phyloP scores from a whole-genome alignment of 2,329 filamentous ascomycete genomes.

The Pseudogymnoascus destructans region DNA sequence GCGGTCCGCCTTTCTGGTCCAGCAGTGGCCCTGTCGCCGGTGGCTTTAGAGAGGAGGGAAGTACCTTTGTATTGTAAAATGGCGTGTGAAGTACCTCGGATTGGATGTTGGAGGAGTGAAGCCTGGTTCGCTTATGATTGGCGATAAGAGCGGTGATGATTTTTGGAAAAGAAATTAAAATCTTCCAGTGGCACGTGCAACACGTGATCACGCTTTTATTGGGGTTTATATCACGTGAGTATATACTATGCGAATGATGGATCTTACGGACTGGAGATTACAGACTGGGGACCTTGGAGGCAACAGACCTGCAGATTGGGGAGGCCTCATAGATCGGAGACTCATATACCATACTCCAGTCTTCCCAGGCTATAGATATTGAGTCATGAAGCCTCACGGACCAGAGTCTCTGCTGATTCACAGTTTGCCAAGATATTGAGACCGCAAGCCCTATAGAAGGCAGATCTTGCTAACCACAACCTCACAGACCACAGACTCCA shows the following conservation, averaged over 20 bases:
- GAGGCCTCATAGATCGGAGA: background rate
- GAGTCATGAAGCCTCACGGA: slow-evolving; percentile 2
- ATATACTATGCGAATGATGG: background rate
- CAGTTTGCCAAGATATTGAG: background rate
- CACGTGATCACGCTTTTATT: background rate
- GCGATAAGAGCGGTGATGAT: slow-evolving; percentile 2
- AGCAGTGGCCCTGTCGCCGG: slow-evolving; percentile 3
- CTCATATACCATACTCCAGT: background rate
- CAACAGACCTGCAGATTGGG: background rate
- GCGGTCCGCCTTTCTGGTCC: background rate
- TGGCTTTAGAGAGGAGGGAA: background rate
- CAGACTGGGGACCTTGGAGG: background rate
- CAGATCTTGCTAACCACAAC: slow-evolving; percentile 1
- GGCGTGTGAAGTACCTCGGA: background rate
- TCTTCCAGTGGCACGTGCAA: background rate
- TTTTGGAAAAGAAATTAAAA: background rate
- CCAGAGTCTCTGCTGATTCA: background rate
- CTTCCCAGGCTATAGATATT: background rate
- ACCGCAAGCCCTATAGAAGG: background rate
- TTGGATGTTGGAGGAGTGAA: background rate
- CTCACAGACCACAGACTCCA: background rate
- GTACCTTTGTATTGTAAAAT: background rate
- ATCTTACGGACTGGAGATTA: background rate
- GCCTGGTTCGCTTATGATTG: slow-evolving; percentile 6
- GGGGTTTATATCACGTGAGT: background rate